phyloP scores from a whole-genome alignment of 805 yeast genomes.

The Phaffomyces thermotolerans region DNA sequence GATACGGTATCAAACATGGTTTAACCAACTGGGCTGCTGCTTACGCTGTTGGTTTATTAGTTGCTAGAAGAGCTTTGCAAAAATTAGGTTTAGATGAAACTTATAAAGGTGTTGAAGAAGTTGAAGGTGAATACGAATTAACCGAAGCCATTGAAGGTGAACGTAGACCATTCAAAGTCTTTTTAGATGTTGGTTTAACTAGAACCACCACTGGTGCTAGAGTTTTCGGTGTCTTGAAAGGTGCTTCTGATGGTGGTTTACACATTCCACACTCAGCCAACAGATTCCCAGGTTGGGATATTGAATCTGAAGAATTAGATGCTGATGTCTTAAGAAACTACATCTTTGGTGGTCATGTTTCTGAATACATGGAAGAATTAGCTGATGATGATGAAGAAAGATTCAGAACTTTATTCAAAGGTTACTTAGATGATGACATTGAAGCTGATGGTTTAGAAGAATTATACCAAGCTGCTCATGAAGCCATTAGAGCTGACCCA shows the following conservation, averaged over 20 bases:
- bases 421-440: conserved; percentile 93
- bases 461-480: conserved; percentile 90
- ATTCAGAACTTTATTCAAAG: conserved; percentile 92
- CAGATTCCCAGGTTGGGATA: conserved; percentile 99
- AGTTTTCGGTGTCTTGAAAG: conserved; percentile 98
- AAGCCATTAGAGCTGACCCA: conserved; percentile 94
- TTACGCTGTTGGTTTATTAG: conserved; percentile 95
- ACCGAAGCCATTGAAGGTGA: conserved; percentile 99
- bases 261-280: conserved; percentile 98
- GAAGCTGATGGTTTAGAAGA: conserved; percentile 98
- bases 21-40: conserved; percentile 99
- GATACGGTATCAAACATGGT: conserved; percentile 96
- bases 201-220: conserved; percentile 99
- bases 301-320: conserved; percentile 96
- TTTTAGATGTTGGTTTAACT: conserved; percentile 97
- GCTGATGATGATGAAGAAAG: conserved; percentile 99
- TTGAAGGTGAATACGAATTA: conserved; percentile 97
- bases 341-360: conserved; percentile 99
- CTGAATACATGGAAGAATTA: conserved; percentile 99
- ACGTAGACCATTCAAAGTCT: conserved; percentile 99
- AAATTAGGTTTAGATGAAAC: conserved; percentile 98
- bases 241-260: conserved; percentile 99
- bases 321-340: conserved; percentile 96
- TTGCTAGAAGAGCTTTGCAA: conserved; percentile 98
- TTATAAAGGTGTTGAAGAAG: conserved; percentile 98